These are phyloP conservation scores for Sapria himalayana DNA, from an alignment of 345 rosid genomes.

Conservation along the genomic window DNA sequence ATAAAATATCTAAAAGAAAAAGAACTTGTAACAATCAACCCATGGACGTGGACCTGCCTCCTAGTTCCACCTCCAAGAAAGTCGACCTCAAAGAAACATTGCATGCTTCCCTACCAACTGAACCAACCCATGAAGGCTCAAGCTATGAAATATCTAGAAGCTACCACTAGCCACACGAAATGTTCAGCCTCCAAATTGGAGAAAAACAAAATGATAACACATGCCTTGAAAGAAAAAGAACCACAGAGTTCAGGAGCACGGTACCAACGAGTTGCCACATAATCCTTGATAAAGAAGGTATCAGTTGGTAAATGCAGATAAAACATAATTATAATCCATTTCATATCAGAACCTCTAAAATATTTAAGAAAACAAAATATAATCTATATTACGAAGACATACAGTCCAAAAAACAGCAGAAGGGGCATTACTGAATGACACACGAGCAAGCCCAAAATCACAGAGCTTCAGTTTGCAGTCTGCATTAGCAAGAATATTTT, in stretches of 20 bases:
- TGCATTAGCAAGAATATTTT: conserved; percentile 85
- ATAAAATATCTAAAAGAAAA: too few relatives aligned
- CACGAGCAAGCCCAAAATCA: conserved; percentile 96
- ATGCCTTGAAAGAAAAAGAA: conserved; percentile 78
- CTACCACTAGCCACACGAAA: too few relatives aligned
- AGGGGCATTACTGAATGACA: conserved; percentile 74
- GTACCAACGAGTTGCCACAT: conserved; percentile 98
- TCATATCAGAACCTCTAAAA: too few relatives aligned
- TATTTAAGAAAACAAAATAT: background rate
- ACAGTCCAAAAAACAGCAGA: conserved; percentile 99
- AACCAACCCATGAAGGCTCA: too few relatives aligned
- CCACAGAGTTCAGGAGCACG: conserved; percentile 99
- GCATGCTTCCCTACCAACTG: too few relatives aligned
- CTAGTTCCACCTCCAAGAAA: too few relatives aligned
- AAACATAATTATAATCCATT: too few relatives aligned
- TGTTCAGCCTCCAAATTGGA: background rate
- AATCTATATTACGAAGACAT: conserved; percentile 18
- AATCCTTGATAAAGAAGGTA: conserved; percentile 48
- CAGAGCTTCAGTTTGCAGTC: conserved; percentile 97
- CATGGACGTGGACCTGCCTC: too few relatives aligned
- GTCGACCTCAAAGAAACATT: too few relatives aligned
- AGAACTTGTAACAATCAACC: too few relatives aligned
- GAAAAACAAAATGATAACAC: conserved; percentile 3
- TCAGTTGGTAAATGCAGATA: conserved; percentile 9
- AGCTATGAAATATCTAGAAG: too few relatives aligned